Evolutionary conservation across 176 grass and related monocot genomes (phyloP), one percentile per base, ranked within the genome.

Genomic region (Paspalum notatum): DNA sequence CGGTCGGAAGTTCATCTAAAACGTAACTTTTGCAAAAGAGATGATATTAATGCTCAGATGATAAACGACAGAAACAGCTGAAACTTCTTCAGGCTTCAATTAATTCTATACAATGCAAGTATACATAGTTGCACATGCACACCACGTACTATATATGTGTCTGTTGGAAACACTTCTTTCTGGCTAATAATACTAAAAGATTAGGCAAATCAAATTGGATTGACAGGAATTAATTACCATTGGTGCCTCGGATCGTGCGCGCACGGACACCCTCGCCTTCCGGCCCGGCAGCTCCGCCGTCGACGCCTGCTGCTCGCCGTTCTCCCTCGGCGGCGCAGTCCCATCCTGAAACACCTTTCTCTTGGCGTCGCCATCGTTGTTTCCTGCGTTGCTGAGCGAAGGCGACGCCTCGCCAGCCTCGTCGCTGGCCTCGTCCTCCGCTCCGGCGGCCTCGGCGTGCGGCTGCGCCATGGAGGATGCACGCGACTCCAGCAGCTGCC

Each of bases 211-310:
- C 12, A 79, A 41, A 38, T n/a, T n/a, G n/a, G n/a, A n/a, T n/a
- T n/a, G n/a, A 22, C 9, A 12, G n/a, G 15, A 8, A 12, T 1
- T 5, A 24, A 4, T 86, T 93, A 97, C 94, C 91, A 94, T 97
- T 59, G 91, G 91, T 45, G 91, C 94, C 69, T 97, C 94, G 2
- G 94, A 97, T 56, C 94, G 89, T 7, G 94, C 94, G 0, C 94
- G 94, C 67, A 97, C 91, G 3, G 94, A 94, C 7, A 97, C 94
- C 12, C 94, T 90, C 56, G 94, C 79, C 86, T 97, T 97, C 62
- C 89, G 86, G 62, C 85, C 91, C 54, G 89, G 89, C 80, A 82
- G 72, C 87, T 91, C 89, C 24, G 82, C 58, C 18, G 91, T 48
- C 44, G 89, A 49, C 52, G 87, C 83, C 32, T 32, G 32, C 74